Percentiles rank a stretch among this genome's conserved stretches.
Evolutionary conservation across 2,329 filamentous ascomycete species (phyloP).

Genomic region (Tympanopsis confertula): DNA sequence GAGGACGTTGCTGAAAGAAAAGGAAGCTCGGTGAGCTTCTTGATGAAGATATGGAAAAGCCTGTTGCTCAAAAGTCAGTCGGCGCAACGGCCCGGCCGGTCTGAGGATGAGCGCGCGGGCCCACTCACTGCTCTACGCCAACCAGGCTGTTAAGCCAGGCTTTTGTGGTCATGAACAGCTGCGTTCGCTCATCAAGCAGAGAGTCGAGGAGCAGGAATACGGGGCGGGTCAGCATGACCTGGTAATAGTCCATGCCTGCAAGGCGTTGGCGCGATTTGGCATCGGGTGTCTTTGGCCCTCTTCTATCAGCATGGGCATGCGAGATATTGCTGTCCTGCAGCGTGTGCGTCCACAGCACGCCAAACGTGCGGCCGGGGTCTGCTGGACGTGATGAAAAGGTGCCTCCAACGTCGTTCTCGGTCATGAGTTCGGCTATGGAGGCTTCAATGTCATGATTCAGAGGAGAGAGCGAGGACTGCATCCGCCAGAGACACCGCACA

Average conservation of each 20-base stretch:
- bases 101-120: too few species aligned
- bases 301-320: slow-evolving; percentile 32
- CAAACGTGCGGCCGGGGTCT: slow-evolving; percentile 59
- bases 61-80: slow-evolving; percentile 21
- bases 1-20: slow-evolving; percentile 30
- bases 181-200: slow-evolving; percentile 59
- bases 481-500: slow-evolving; percentile 72
- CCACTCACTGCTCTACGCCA: slow-evolving; percentile 49
- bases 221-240: slow-evolving; percentile 68
- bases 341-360: slow-evolving; percentile 73
- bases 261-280: slow-evolving; percentile 24
- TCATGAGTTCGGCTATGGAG: slow-evolving; percentile 59
- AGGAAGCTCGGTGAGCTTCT: slow-evolving; percentile 41
- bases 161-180: slow-evolving; percentile 65
- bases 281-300: slow-evolving; percentile 32
- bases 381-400: slow-evolving; percentile 34
- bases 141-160: slow-evolving; percentile 66
- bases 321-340: slow-evolving; percentile 42
- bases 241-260: slow-evolving; percentile 49
- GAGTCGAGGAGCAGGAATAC: slow-evolving; percentile 73
- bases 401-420: slow-evolving; percentile 35
- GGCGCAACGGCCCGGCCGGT: too few species aligned
- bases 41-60: slow-evolving; percentile 47
- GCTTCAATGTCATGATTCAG: slow-evolving; percentile 69
- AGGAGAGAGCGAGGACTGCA: slow-evolving; percentile 62